These are phyloP conservation scores for Kentomonas sorsogonicus DNA, from an alignment of 208 protist species.

Conservation along the genomic window DNA sequence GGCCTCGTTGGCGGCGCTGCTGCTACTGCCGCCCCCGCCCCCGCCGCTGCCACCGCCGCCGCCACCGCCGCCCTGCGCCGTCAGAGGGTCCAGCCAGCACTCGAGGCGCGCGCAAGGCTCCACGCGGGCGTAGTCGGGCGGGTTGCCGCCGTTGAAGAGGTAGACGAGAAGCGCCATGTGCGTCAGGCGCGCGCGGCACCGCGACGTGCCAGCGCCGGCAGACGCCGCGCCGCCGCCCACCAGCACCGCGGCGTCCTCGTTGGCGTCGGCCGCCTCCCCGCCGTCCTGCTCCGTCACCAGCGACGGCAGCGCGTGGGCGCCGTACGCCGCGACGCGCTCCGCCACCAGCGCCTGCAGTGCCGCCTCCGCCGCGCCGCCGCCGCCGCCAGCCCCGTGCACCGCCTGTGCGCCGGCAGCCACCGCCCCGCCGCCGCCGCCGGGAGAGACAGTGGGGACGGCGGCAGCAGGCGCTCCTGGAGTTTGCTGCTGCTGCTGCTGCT, in stretches of 20 bases:
- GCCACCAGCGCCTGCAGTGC: conserved; percentile 33
- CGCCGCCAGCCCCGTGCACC: not conserved
- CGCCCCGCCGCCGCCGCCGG: no score
- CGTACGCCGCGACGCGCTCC: conserved; percentile 62
- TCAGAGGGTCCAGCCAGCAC: conserved; percentile 94
- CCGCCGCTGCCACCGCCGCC: conserved; percentile 25
- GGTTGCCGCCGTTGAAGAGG: conserved; percentile 97
- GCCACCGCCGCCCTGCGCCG: conserved; percentile 36
- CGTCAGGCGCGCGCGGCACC: conserved; percentile 31
- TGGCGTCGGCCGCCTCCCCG: conserved; percentile 20
- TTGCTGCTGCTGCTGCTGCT: no score
- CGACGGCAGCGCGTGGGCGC: conserved; percentile 48
- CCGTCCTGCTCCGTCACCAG: conserved; percentile 38
- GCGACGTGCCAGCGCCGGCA: conserved; percentile 18
- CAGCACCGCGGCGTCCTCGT: conserved; percentile 13
- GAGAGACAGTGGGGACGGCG: no score
- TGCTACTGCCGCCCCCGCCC: no score
- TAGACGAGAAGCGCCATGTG: conserved; percentile 92
- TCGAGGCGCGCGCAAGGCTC: conserved; percentile 94
- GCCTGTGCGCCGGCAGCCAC: no score
- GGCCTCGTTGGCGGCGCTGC: no score
- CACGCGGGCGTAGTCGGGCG: conserved; percentile 94
- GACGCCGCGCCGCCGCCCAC: conserved; percentile 14
- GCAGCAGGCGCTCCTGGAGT: no score
- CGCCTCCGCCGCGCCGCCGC: not conserved